phyloP scores from a whole-genome alignment of 108 stramenopile genomes.

The Schizochytrium sp. region DNA sequence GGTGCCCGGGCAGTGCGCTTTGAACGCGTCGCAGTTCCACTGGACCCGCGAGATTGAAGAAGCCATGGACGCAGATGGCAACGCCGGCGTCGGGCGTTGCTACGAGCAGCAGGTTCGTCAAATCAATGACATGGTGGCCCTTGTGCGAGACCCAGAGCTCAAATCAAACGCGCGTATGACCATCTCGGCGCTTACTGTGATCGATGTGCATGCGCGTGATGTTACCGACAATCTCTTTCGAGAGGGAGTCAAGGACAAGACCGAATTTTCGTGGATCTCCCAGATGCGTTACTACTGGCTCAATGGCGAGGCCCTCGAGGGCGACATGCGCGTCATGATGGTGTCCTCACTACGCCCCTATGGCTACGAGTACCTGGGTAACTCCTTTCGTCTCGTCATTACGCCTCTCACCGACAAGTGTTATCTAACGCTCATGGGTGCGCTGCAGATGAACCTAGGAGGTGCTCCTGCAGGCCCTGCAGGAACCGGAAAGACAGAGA shows the following conservation, averaged over 20 bases:
- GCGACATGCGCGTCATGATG: constrained; percentile 49
- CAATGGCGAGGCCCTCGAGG: constrained; percentile 23
- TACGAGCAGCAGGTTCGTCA: constrained; percentile 39
- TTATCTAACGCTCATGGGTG: constrained; percentile 63
- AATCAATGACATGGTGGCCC: constrained; percentile 52
- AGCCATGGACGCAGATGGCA: constrained; percentile 3
- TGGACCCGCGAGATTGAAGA: constrained; percentile 55
- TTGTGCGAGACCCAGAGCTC: constrained; percentile 53
- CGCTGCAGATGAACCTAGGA: constrained; percentile 56
- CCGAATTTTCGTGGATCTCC: constrained; percentile 39
- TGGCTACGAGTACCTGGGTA: constrained; percentile 65
- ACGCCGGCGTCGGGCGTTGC: constrained; percentile 15
- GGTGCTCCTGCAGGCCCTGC: constrained; percentile 64
- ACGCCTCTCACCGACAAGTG: constrained; percentile 61
- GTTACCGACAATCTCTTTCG: constrained; percentile 48
- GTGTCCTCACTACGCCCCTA: constrained; percentile 50
- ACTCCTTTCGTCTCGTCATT: constrained; percentile 58
- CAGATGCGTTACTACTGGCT: constrained; percentile 63
- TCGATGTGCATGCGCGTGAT: constrained; percentile 62
- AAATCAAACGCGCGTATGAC: constrained; percentile 31
- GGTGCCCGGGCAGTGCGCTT: constrained; percentile 51
- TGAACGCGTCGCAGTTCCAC: constrained; percentile 60
- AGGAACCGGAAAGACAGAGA: constrained; percentile 62
- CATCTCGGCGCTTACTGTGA: constrained; percentile 55
- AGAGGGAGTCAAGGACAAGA: constrained; percentile 34